phyloP scores from a whole-genome alignment of 768 basidiomycete species.

The Pleurotus sapidus region DNA sequence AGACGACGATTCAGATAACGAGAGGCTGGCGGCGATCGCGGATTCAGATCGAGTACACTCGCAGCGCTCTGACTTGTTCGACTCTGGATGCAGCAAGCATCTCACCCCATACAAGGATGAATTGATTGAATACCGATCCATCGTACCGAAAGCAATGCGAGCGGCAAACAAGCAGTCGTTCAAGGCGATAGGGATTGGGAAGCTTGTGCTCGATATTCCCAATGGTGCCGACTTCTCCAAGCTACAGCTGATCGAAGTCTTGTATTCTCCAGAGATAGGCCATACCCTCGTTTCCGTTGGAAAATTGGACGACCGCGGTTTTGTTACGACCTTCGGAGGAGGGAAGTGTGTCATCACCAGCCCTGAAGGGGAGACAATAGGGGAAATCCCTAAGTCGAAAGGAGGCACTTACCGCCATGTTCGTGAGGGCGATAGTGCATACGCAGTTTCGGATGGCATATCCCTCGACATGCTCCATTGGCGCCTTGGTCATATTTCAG shows the following conservation, averaged over 20 bases:
- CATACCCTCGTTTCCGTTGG: conserved; percentile 36
- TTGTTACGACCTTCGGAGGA: conserved; percentile 20
- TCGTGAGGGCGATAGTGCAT: conserved; percentile 8
- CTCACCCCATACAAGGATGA: conserved; percentile 17
- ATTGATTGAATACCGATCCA: conserved; percentile 17
- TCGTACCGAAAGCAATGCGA: conserved; percentile 13
- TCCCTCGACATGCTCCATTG: conserved; percentile 29
- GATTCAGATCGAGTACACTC: no score
- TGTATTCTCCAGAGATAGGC: conserved; percentile 27
- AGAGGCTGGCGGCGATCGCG: no score
- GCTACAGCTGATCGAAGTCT: not conserved
- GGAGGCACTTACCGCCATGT: conserved; percentile 22
- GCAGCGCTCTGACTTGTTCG: no score
- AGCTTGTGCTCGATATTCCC: conserved; percentile 29
- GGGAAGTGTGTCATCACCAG: conserved; percentile 24
- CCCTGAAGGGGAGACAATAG: conserved; percentile 18
- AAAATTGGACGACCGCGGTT: conserved; percentile 29
- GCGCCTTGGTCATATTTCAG: conserved; percentile 31
- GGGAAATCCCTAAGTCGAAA: conserved; percentile 17
- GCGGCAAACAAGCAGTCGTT: conserved; percentile 31
- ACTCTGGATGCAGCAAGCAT: conserved; percentile 14
- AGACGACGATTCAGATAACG: no score
- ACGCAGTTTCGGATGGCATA: conserved; percentile 15
- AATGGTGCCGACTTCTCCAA: conserved; percentile 20
- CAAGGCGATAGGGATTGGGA: conserved; percentile 24